Evolutionary conservation across 2,329 filamentous ascomycete species (phyloP).

Genomic region (Penicillium sp.): DNA sequence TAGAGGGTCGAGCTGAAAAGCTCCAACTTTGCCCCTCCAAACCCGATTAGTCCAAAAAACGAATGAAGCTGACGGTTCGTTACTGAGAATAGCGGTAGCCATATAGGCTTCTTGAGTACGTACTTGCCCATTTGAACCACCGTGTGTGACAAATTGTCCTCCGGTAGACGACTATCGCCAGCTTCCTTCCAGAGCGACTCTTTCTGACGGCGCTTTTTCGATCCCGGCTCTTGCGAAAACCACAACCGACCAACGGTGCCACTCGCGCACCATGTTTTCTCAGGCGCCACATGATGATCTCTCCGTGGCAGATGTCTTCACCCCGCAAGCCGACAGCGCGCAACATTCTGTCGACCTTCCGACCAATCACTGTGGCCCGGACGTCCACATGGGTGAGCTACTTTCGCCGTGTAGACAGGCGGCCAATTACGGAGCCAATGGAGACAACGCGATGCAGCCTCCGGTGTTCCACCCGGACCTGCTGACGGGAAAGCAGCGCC

Average conservation of each 20-base stretch:
- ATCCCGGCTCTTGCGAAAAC: not conserved
- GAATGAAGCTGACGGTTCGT: slow-evolving; percentile 11
- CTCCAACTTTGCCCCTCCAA: slow-evolving; percentile 19
- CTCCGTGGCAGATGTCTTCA: slow-evolving; percentile 39
- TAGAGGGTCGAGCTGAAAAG: slow-evolving; percentile 7
- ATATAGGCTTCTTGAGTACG: slow-evolving; percentile 14
- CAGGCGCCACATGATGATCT: slow-evolving; percentile 31
- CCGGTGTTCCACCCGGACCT: slow-evolving; percentile 26
- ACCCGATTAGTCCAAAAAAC: not conserved
- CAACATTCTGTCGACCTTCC: slow-evolving; percentile 23
- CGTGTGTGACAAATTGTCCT: slow-evolving; percentile 9
- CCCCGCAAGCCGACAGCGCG: slow-evolving; percentile 33
- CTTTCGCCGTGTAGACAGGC: slow-evolving; percentile 22
- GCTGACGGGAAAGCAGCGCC: slow-evolving; percentile 28
- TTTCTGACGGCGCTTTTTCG: not conserved
- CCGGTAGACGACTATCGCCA: slow-evolving; percentile 6
- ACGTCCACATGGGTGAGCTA: slow-evolving; percentile 27
- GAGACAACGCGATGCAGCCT: slow-evolving; percentile 27
- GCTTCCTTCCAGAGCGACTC: not conserved
- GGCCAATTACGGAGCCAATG: slow-evolving; percentile 13
- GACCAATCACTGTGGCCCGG: slow-evolving; percentile 20
- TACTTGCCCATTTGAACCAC: slow-evolving; percentile 9
- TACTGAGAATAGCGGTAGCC: slow-evolving; percentile 9
- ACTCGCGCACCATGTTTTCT: slow-evolving; percentile 19
- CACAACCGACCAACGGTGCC: not conserved